Percentiles rank a stretch among this genome's conserved stretches.
phyloP scores from a whole-genome alignment of 257 asterid species.

The Salvia splendens region DNA sequence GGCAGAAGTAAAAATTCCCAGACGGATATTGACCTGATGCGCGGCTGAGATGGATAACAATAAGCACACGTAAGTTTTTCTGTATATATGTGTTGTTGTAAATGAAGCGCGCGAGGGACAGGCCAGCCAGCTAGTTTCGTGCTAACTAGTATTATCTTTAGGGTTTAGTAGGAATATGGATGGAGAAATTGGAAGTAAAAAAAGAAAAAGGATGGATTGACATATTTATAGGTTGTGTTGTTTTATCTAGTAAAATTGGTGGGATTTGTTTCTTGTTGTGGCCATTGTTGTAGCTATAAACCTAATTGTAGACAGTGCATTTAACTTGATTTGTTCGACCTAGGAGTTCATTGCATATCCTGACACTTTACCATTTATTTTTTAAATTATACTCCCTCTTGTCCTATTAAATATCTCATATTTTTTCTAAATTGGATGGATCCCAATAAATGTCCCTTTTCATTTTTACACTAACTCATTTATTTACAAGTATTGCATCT shows the following conservation, averaged over 20 bases:
- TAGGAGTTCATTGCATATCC: conserved; percentile 8
- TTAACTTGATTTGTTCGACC: conserved; percentile 22
- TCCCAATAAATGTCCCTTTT: too few species aligned
- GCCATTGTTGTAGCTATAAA: conserved; percentile 38
- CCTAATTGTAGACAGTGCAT: conserved; percentile 23
- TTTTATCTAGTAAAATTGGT: conserved; percentile 36
- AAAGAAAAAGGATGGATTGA: conserved; percentile 27
- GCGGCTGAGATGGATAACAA: conserved; percentile 59
- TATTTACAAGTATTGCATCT: too few species aligned
- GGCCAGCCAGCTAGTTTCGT: conserved; percentile 27
- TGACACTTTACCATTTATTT: neutral
- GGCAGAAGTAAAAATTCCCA: conserved; percentile 54
- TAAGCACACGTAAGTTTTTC: conserved; percentile 38
- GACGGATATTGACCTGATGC: conserved; percentile 75
- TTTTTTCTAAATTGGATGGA: too few species aligned
- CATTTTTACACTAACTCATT: too few species aligned
- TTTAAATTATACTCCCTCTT: neutral
- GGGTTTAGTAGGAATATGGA: conserved; percentile 33
- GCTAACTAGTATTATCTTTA: conserved; percentile 41
- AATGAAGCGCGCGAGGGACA: conserved; percentile 44
- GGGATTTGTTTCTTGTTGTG: conserved; percentile 31
- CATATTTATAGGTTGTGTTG: conserved; percentile 34
- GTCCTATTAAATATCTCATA: too few species aligned
- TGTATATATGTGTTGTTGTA: conserved; percentile 71
- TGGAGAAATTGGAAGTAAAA: conserved; percentile 32